A percentile compares a stretch with the other conserved stretches of the same genome.
Conservation (phyloP, 2,329 filamentous ascomycete species). For the Diplodia corticola region DNA sequence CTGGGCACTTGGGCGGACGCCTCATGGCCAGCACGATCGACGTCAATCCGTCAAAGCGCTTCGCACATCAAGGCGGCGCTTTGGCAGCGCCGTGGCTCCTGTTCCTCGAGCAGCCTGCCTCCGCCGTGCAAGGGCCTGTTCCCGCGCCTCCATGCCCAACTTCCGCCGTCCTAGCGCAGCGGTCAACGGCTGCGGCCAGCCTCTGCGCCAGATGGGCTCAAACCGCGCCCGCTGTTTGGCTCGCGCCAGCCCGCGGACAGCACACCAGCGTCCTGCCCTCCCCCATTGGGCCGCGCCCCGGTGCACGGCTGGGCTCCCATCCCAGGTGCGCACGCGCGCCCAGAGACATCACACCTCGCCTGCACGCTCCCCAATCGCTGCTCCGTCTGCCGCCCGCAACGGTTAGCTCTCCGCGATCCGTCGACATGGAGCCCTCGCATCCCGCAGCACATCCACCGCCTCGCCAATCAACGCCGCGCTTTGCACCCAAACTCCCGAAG, state of each 20-base stretch:
- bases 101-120: background rate
- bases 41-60: slow-evolving; percentile 11
- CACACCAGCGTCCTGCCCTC: background rate
- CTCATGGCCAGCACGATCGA: slow-evolving; percentile 6
- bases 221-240: background rate
- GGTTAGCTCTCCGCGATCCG: slow-evolving; percentile 11
- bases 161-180: background rate
- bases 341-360: slow-evolving; percentile 5
- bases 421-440: background rate
- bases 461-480: slow-evolving; percentile 8
- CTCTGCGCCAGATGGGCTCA: background rate
- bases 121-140: background rate
- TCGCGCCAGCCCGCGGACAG: background rate
- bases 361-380: slow-evolving; percentile 11
- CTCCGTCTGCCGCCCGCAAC: background rate
- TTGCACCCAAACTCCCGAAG: background rate
- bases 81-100: slow-evolving; percentile 5
- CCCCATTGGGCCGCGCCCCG: background rate
- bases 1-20: background rate
- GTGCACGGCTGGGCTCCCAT: background rate
- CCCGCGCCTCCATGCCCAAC: background rate
- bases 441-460: background rate
- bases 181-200: slow-evolving; percentile 8
- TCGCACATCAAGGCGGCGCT: slow-evolving; percentile 4
- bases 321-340: slow-evolving; percentile 11